These are phyloP conservation scores for Sclerotinia minor DNA, from an alignment of 2,329 filamentous ascomycete genomes.

Conservation along the genomic window DNA sequence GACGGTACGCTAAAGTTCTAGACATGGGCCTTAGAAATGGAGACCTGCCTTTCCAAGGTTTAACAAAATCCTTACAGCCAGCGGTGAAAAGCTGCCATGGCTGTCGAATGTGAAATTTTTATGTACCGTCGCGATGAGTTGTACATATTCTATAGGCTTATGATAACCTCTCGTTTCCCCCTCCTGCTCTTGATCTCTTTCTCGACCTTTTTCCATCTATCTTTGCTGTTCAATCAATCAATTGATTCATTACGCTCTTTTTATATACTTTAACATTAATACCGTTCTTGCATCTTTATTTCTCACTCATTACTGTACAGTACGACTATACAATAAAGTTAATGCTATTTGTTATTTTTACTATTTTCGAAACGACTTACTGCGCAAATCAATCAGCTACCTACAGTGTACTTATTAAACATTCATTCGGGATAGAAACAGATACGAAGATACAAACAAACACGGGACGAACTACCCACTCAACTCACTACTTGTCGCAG, in stretches of 20 bases:
- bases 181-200: constrained; percentile 23
- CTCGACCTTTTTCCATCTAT: constrained; percentile 13
- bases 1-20: constrained; percentile 10
- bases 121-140: constrained; percentile 24
- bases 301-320: constrained; percentile 5
- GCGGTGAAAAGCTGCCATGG: constrained; percentile 20
- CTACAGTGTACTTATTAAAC: constrained; percentile 4
- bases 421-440: background rate
- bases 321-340: constrained; percentile 9
- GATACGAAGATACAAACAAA: constrained; percentile 4
- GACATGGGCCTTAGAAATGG: constrained; percentile 9
- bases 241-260: constrained; percentile 13
- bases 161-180: constrained; percentile 25
- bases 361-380: constrained; percentile 7
- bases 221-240: constrained; percentile 14
- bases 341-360: constrained; percentile 12
- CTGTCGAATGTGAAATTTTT: constrained; percentile 14
- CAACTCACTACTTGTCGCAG: constrained; percentile 16
- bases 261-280: constrained; percentile 15
- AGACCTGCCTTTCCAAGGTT: constrained; percentile 18
- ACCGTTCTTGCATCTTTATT: background rate
- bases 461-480: constrained; percentile 17
- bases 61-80: constrained; percentile 20
- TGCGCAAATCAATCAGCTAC: background rate
- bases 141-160: constrained; percentile 18